Evolutionary conservation across 768 basidiomycete species (phyloP).

Genomic region (Psilocybe subaeruginosa): DNA sequence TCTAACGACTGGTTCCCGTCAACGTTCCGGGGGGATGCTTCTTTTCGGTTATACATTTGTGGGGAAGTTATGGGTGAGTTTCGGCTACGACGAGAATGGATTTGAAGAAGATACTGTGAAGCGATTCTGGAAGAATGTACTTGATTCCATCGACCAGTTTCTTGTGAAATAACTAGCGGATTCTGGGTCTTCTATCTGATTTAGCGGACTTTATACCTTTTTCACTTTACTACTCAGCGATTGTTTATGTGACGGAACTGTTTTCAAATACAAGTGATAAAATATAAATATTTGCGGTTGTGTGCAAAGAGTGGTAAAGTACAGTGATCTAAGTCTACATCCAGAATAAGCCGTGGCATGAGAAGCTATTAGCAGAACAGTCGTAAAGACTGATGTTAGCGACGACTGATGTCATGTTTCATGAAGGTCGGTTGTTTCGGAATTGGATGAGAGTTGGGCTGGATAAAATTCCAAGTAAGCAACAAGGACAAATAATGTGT

Average conservation of each 20-base stretch:
- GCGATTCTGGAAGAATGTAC: conserved; percentile 66
- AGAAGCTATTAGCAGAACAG: neutral
- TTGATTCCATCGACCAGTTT: conserved; percentile 60
- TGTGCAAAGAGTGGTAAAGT: conserved; percentile 7
- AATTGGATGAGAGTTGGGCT: conserved; percentile 4
- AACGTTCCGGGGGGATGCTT: conserved; percentile 76
- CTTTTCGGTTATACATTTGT: conserved; percentile 82
- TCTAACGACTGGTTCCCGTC: conserved; percentile 84
- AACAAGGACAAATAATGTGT: neutral
- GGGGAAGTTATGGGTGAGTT: conserved; percentile 76
- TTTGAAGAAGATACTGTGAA: conserved; percentile 66
- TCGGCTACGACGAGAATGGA: conserved; percentile 81
- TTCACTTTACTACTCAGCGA: too few relatives aligned
- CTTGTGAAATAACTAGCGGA: conserved; percentile 28
- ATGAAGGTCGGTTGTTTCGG: neutral
- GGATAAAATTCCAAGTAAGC: neutral
- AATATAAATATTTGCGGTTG: neutral
- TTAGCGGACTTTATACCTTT: too few relatives aligned
- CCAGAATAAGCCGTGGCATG: neutral
- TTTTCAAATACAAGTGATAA: neutral
- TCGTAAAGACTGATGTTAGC: neutral
- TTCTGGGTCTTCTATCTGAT: neutral
- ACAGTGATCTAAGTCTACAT: conserved; percentile 12
- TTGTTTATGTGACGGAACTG: too few relatives aligned
- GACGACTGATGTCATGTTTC: neutral